A percentile compares a stretch with the other conserved stretches of the same genome.
Conservation (phyloP, 352 stramenopile species). For the Globisporangium sylvaticum region DNA sequence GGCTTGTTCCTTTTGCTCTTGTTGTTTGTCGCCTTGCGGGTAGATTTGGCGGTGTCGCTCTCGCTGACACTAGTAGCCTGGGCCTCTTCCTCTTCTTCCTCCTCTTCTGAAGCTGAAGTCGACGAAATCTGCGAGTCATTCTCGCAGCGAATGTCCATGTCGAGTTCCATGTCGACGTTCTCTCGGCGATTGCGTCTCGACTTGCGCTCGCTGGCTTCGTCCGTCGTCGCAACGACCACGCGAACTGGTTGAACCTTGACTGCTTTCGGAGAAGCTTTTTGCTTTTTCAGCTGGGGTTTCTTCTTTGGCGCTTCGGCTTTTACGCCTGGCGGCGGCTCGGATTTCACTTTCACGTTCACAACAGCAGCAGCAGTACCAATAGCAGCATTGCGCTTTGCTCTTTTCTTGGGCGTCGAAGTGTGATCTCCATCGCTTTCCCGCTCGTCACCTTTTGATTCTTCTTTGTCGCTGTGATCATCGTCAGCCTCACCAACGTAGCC, state of each 20-base stretch:
- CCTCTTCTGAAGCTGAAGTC: constrained; percentile 1
- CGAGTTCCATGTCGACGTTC: constrained; percentile 52
- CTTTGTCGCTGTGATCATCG: background rate
- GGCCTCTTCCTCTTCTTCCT: constrained; percentile 13
- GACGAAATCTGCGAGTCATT: constrained; percentile 7
- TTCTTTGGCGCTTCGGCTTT: background rate
- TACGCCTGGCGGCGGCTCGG: background rate
- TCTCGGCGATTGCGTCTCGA: constrained; percentile 24
- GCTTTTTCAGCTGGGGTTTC: background rate
- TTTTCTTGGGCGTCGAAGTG: background rate
- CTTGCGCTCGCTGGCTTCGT: constrained; percentile 47
- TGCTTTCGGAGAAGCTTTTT: background rate
- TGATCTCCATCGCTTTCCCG: constrained; percentile 1
- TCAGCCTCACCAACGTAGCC: no score
- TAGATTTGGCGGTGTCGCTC: background rate
- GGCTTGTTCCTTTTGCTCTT: background rate
- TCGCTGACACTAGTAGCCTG: constrained; percentile 10
- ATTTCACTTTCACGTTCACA: constrained; percentile 3
- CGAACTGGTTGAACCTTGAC: constrained; percentile 21
- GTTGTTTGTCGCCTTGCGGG: background rate
- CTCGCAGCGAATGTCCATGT: constrained; percentile 43
- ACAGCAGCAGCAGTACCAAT: background rate
- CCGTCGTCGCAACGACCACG: constrained; percentile 42
- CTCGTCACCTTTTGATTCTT: background rate
- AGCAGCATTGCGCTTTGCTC: background rate